Conservation (phyloP, 208 protist species). For the Novymonas esmeraldas region DNA sequence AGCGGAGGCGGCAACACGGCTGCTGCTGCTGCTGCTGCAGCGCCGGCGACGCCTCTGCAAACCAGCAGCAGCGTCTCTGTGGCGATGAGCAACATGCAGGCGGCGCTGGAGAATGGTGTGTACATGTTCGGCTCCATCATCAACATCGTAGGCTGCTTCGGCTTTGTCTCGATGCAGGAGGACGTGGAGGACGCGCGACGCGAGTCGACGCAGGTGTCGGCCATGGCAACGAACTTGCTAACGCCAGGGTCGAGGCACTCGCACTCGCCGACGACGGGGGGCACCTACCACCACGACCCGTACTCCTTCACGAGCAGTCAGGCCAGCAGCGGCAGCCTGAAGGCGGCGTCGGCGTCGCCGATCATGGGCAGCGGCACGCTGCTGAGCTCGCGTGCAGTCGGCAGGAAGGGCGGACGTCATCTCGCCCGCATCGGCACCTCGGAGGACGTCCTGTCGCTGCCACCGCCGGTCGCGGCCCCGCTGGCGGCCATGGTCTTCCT, state of each 20-base stretch:
- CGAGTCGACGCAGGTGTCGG: constrained; percentile 13
- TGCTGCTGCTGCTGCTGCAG: neutral
- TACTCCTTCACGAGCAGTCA: constrained; percentile 35
- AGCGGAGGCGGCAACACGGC: neutral
- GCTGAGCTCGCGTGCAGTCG: constrained; percentile 16
- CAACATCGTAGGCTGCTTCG: constrained; percentile 88
- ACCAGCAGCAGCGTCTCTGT: constrained; percentile 19
- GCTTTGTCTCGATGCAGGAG: constrained; percentile 80
- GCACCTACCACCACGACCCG: constrained; percentile 43
- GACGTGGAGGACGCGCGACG: constrained; percentile 45
- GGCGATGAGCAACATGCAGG: constrained; percentile 27
- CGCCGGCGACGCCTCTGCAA: neutral
- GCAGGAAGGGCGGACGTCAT: constrained; percentile 13
- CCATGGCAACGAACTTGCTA: constrained; percentile 16
- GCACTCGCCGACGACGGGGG: constrained; percentile 3
- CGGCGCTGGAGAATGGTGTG: constrained; percentile 59
- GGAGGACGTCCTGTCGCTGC: constrained; percentile 40
- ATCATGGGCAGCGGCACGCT: constrained; percentile 21
- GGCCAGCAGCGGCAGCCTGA: constrained; percentile 21
- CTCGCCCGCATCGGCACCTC: constrained; percentile 11
- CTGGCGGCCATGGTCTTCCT: constrained; percentile 84
- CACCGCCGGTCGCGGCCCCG: constrained; percentile 72
- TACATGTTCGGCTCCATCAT: constrained; percentile 63
- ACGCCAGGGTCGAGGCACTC: constrained; percentile 20
- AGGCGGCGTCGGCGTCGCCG: neutral